Evolutionary conservation across 2,329 filamentous ascomycete species (phyloP), one percentile per base, ranked within the genome.

Genomic region (Penicillium sp.): DNA sequence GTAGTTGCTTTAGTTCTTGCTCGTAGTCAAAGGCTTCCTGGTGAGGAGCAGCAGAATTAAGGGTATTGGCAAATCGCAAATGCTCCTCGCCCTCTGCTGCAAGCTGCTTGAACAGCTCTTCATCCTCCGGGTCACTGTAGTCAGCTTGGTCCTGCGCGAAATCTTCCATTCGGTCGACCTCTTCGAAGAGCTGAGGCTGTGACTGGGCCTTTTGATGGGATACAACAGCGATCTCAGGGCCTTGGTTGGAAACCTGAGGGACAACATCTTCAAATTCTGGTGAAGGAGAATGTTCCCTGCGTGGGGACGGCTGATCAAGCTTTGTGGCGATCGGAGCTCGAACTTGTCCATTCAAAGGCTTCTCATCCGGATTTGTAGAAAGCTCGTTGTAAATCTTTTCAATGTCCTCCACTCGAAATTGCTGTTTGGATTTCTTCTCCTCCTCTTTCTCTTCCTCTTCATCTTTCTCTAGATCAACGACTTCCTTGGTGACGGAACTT

Each of bases 81-180:
- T 98, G 91, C 61, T 96, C 93, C 70, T 95, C 88, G 1, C 87
- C 88, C 75, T 98, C 94, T 24, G 85, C 81, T 0, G 88, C 90
- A 60, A 98, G 82, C 58, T 91, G 88, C 6, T 80, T 81, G 49
- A 97, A 78, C 6, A 98, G 77, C 59, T 95, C 89, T 64, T 90
- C 90, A 55, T 97, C 91, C 68, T 95, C 93, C 0, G 88, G 86
- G 56, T 97, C 91, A 31, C 87, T 93, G 59, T 85, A 83, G 19
- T 84, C 80, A 43, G 83, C 81, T 29, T 78, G 72, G 33, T 79
- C 74, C 32, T 72, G 67, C 19, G 59, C 49, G 9, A 68, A 56
- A 32, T 60, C 56, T 10, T 67, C 68, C 33, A 59, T 42, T 21
- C 52, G 52, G 34, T 52, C 51, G 21, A 39, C 24, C 19, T 51